These are phyloP conservation scores for Hortaea sp. DNA, from an alignment of 2,329 filamentous ascomycete genomes.

Conservation along the genomic window DNA sequence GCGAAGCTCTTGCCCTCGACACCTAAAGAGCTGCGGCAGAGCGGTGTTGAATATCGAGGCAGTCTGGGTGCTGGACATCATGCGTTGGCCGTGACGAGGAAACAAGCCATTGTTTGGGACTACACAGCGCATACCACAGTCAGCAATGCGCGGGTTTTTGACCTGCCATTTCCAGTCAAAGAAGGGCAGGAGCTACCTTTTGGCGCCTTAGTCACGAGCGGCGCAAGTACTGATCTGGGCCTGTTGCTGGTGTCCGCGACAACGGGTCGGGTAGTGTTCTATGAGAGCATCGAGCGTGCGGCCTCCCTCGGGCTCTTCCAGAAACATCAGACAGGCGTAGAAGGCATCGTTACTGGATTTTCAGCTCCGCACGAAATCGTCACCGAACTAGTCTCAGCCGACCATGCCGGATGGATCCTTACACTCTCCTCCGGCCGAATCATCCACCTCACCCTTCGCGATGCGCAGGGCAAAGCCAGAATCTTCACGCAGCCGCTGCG, in stretches of 20 bases:
- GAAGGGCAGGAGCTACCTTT: conserved; percentile 65
- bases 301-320: conserved; percentile 75
- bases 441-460: conserved; percentile 75
- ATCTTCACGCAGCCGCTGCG: conserved; percentile 71
- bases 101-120: conserved; percentile 81
- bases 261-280: conserved; percentile 80
- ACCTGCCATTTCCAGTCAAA: conserved; percentile 63
- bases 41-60: conserved; percentile 48
- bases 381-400: conserved; percentile 68
- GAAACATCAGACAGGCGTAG: conserved; percentile 70
- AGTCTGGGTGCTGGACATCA: conserved; percentile 7
- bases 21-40: conserved; percentile 59
- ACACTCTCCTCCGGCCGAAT: conserved; percentile 77
- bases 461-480: conserved; percentile 74
- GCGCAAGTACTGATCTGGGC: conserved; percentile 70
- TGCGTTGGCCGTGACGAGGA: conserved; percentile 69
- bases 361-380: conserved; percentile 64
- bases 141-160: conserved; percentile 70
- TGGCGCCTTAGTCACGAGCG: conserved; percentile 64
- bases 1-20: conserved; percentile 77
- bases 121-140: conserved; percentile 57
- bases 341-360: conserved; percentile 62
- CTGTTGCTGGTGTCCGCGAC: conserved; percentile 77
- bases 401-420: conserved; percentile 78
- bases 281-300: conserved; percentile 88